These are phyloP conservation scores for Nannizzia gypsea DNA, from an alignment of 2,329 filamentous ascomycete genomes.

Conservation along the genomic window DNA sequence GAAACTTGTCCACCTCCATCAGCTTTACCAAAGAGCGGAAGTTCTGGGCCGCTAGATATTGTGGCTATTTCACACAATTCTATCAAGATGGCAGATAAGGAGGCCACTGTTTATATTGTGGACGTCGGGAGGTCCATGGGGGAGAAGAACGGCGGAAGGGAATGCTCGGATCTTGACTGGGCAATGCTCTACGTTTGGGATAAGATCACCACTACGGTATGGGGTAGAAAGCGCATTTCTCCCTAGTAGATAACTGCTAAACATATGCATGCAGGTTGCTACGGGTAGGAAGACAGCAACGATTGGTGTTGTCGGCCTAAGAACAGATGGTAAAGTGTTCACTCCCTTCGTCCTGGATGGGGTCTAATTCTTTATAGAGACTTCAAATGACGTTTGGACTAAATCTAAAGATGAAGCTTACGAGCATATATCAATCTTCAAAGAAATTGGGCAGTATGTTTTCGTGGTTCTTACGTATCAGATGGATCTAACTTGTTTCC, in stretches of 20 bases:
- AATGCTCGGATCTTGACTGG: conserved; percentile 75
- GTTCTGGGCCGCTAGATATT: not conserved
- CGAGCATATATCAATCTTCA: conserved; percentile 65
- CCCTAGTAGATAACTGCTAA: not conserved
- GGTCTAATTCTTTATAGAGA: conserved; percentile 32
- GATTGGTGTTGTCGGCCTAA: conserved; percentile 69
- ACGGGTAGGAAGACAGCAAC: conserved; percentile 63
- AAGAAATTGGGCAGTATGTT: conserved; percentile 48
- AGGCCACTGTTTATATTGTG: conserved; percentile 83
- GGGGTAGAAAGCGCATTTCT: not conserved
- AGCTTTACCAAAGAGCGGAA: not conserved
- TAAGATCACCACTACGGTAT: conserved; percentile 65
- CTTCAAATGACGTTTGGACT: conserved; percentile 50
- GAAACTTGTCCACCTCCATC: not conserved
- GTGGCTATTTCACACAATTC: not conserved
- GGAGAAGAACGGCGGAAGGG: conserved; percentile 55
- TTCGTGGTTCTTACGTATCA: too few species aligned
- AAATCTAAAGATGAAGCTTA: conserved; percentile 55
- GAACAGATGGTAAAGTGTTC: conserved; percentile 51
- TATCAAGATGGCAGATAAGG: conserved; percentile 70
- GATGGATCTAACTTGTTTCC: conserved; percentile 8
- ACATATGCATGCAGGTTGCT: conserved; percentile 33
- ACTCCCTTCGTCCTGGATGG: not conserved
- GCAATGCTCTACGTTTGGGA: conserved; percentile 90
- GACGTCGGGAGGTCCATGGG: conserved; percentile 83